Evolutionary conservation across 352 stramenopile genomes (phyloP), one percentile per base, ranked within the genome.

Genomic region (Globisporangium recalcitrans): DNA sequence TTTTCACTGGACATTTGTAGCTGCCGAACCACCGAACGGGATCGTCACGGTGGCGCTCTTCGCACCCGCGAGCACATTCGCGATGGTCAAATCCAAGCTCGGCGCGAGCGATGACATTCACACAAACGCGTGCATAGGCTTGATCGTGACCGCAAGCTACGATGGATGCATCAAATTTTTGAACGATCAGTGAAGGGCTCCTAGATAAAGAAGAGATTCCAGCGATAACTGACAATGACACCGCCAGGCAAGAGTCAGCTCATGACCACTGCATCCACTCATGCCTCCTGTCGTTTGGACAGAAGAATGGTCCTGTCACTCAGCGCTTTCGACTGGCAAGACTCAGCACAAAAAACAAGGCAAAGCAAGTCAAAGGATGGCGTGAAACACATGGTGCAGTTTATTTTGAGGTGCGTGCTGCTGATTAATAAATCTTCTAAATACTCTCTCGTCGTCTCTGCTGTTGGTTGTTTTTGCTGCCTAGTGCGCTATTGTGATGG

Each of bases 1-100:
- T 13, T 44, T 44, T 44, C n/a, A 5, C 6, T 44, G 36, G 36
- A 8, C 26, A 34, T 27, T 34, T 62, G 9, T 52, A 90, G 82
- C 80, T 66, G 79, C 80, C 5, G 82, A 91, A 24, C 67, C 82
- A 11, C 74, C 84, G 1, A 88, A 78, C 31, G 82, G 82, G 3
- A 91, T 93, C 48, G 84, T 93, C 22, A 93, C 84, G 0, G 82
- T 91, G 38, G 84, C 84, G 4, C 71, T 93, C 9, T 93, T 93
- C 63, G 84, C 82, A 0, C 84, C 84, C 1, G 84, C 84, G 5
- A 93, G 84, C 67, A 91, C 84, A 16, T 91, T 79, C 46, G 84
- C 84, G 1, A 88, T 93, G 77, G 80, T 91, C 8, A 90, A 91
- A 47, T 85, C 78, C 21, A 83, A 88, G 57, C 74, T 88, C 13